A percentile compares a stretch with the other conserved stretches of the same genome.
These are phyloP conservation scores for Amoebophrya sp. DNA, from an alignment of 169 alveolate species.

Conservation along the genomic window DNA sequence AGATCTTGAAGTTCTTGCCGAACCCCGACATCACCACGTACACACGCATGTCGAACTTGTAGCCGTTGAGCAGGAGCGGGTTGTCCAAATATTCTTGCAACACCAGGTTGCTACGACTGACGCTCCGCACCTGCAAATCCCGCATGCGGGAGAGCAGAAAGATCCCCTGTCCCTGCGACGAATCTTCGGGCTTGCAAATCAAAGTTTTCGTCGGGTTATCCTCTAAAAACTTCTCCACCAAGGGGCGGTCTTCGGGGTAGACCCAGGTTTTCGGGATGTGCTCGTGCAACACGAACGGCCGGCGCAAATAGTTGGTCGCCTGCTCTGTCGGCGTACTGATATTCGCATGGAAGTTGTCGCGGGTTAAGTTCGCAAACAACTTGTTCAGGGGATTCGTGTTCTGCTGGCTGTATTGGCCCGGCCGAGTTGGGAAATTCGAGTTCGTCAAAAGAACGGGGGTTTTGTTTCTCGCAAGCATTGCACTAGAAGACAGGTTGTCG, in stretches of 20 bases:
- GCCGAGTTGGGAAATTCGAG: no score
- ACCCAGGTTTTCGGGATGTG: not conserved
- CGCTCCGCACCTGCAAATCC: not conserved
- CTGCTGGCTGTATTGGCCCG: no score
- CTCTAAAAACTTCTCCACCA: not conserved
- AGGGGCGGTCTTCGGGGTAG: not conserved
- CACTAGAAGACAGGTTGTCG: no score
- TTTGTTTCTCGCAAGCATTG: no score
- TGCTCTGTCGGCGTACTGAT: no score
- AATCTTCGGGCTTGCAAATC: slow-evolving; percentile 6
- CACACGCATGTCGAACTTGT: not conserved
- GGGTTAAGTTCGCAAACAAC: no score
- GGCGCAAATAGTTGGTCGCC: no score
- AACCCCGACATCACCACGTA: not conserved
- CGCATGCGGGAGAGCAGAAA: not conserved
- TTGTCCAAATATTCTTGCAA: not conserved
- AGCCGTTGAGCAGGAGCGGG: slow-evolving; percentile 5
- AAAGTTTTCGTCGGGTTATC: not conserved
- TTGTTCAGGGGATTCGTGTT: no score
- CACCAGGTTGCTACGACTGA: not conserved
- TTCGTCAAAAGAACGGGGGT: no score
- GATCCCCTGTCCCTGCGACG: not conserved
- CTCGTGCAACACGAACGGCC: not conserved
- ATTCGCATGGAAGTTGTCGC: no score
- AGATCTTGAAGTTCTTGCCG: not conserved